A percentile compares a stretch with the other conserved stretches of the same genome.
Evolutionary conservation across 177 flowering plant genomes (phyloP).

Genomic region (Vitis hybrid): DNA sequence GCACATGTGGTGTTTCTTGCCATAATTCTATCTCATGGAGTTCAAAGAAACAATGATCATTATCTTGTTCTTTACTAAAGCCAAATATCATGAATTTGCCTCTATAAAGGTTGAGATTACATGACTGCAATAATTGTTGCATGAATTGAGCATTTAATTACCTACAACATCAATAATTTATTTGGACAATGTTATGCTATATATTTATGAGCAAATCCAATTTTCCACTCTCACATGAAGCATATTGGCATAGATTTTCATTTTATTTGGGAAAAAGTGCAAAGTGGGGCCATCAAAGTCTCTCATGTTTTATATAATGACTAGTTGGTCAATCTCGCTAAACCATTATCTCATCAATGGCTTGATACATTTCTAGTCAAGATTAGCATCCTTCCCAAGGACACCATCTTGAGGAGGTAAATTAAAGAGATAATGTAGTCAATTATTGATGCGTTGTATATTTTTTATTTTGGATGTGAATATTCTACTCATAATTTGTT

Average conservation of each 20-base stretch:
- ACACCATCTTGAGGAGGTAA: neutral
- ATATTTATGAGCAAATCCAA: too few relatives aligned
- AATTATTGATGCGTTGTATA: neutral
- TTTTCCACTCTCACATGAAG: too few relatives aligned
- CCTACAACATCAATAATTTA: neutral
- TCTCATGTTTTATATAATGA: too few relatives aligned
- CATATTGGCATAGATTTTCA: too few relatives aligned
- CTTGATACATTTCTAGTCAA: neutral
- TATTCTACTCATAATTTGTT: too few relatives aligned
- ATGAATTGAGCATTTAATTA: neutral
- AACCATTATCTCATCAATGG: neutral
- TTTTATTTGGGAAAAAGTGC: too few relatives aligned
- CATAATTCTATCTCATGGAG: too few relatives aligned
- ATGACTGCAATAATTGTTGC: neutral
- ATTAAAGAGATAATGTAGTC: neutral
- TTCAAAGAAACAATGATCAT: constrained; percentile 4
- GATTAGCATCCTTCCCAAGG: too few relatives aligned
- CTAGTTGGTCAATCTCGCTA: neutral
- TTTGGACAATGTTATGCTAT: neutral
- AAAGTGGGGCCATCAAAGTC: too few relatives aligned
- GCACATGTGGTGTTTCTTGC: too few relatives aligned
- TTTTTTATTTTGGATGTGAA: too few relatives aligned
- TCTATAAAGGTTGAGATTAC: neutral
- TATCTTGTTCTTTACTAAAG: neutral
- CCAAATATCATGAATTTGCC: neutral